Conservation (phyloP, 2,329 filamentous ascomycete genomes). For the Verruconis gallopava region DNA sequence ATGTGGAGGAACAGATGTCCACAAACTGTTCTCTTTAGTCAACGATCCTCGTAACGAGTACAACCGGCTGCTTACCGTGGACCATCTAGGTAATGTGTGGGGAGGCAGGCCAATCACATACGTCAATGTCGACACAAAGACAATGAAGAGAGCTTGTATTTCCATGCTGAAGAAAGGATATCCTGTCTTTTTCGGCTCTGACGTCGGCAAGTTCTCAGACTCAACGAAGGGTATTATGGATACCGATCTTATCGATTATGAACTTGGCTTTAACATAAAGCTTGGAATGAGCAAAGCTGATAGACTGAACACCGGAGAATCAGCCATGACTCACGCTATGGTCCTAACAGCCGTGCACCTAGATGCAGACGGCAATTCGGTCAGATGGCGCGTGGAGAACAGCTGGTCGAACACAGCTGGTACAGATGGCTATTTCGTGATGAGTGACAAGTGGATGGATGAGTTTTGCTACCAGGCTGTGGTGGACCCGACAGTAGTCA, state of each 20-base stretch:
- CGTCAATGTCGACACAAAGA: slow-evolving; percentile 64
- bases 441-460: slow-evolving; percentile 57
- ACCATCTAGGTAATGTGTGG: slow-evolving; percentile 68
- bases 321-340: slow-evolving; percentile 86
- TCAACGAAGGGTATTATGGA: slow-evolving; percentile 64
- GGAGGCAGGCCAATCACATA: slow-evolving; percentile 66
- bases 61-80: slow-evolving; percentile 59
- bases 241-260: slow-evolving; percentile 60
- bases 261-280: slow-evolving; percentile 67
- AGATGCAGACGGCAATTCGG: slow-evolving; percentile 48
- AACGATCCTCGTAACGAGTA: slow-evolving; percentile 74
- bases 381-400: slow-evolving; percentile 80
- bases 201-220: slow-evolving; percentile 75
- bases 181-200: slow-evolving; percentile 79
- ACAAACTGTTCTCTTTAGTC: slow-evolving; percentile 65
- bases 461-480: slow-evolving; percentile 59
- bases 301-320: slow-evolving; percentile 60
- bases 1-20: slow-evolving; percentile 46
- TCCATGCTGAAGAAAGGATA: slow-evolving; percentile 65
- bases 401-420: slow-evolving; percentile 62
- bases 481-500: slow-evolving; percentile 51
- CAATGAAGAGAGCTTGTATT: slow-evolving; percentile 61
- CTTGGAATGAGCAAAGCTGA: slow-evolving; percentile 66
- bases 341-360: slow-evolving; percentile 77
- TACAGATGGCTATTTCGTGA: slow-evolving; percentile 75